phyloP scores from a whole-genome alignment of 2,329 filamentous ascomycete species.

The Drechslera avenae region DNA sequence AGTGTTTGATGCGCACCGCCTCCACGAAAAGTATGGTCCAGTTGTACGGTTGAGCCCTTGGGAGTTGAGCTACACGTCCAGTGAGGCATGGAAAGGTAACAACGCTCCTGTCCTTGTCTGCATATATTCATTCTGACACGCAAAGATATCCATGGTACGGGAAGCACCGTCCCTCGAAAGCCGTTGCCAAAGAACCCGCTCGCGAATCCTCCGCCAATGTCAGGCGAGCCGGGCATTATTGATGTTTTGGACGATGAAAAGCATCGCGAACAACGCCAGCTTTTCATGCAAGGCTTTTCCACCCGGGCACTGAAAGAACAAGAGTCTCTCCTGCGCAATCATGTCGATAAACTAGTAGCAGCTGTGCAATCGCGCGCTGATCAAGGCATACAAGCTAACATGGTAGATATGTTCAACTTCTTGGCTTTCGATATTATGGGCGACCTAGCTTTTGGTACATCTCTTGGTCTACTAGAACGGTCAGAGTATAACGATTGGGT shows the following conservation, averaged over 20 bases:
- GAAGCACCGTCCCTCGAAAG: conserved; percentile 2
- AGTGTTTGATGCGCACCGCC: conserved; percentile 2
- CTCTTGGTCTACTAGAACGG: conserved; percentile 4
- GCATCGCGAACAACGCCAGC: conserved; percentile 12
- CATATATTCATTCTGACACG: background rate
- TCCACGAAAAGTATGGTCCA: conserved; percentile 16
- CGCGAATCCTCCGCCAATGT: conserved; percentile 8
- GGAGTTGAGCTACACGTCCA: conserved; percentile 8
- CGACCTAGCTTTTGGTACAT: conserved; percentile 3
- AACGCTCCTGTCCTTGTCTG: background rate
- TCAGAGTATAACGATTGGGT: conserved; percentile 8
- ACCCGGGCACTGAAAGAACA: conserved; percentile 8
- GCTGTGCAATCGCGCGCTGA: conserved; percentile 5
- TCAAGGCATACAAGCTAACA: conserved; percentile 4
- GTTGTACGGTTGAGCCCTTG: conserved; percentile 15
- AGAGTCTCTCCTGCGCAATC: conserved; percentile 5
- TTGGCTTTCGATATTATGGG: conserved; percentile 7
- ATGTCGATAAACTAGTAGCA: conserved; percentile 8
- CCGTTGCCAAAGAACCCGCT: conserved; percentile 8
- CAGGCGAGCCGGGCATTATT: conserved; percentile 8
- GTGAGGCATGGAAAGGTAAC: conserved; percentile 16
- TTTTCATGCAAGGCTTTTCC: conserved; percentile 10
- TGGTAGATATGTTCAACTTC: conserved; percentile 10
- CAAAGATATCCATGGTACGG: conserved; percentile 5
- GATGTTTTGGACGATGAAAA: conserved; percentile 9